These are phyloP conservation scores for Fusarium sp. DNA, from an alignment of 2,329 filamentous ascomycete genomes.

Conservation along the genomic window DNA sequence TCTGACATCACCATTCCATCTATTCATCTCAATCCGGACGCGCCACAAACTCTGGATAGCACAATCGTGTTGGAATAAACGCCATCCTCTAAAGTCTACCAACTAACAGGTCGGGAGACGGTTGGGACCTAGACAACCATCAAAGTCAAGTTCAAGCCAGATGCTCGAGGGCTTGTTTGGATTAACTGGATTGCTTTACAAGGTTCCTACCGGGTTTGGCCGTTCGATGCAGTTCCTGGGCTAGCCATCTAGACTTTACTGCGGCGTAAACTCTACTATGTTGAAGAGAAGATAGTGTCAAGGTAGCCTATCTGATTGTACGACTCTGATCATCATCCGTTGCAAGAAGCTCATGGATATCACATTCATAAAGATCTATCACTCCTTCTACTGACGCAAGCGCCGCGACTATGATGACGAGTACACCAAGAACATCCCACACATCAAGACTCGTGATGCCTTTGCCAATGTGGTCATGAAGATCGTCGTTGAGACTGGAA, in stretches of 20 bases:
- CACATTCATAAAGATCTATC: background rate
- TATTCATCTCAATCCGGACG: conserved; percentile 20
- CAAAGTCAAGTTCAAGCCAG: background rate
- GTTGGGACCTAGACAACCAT: conserved; percentile 10
- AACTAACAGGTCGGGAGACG: conserved; percentile 4
- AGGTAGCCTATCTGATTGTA: background rate
- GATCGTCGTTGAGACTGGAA: conserved; percentile 12
- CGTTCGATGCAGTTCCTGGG: conserved; percentile 19
- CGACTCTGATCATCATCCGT: background rate
- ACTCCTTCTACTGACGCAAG: background rate
- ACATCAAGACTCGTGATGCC: background rate
- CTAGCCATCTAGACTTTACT: conserved; percentile 44
- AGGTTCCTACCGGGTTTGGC: conserved; percentile 51
- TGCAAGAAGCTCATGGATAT: background rate
- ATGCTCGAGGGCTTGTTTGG: background rate
- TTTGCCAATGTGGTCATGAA: background rate
- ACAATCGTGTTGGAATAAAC: background rate
- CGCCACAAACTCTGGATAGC: conserved; percentile 27
- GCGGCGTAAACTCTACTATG: conserved; percentile 48
- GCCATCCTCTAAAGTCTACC: conserved; percentile 1
- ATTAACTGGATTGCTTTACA: background rate
- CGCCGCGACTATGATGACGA: background rate
- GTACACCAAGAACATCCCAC: background rate
- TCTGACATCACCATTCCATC: conserved; percentile 17
- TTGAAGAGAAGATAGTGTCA: background rate